Conservation (phyloP, 805 yeast species). For the Lipomyces japonicus region DNA sequence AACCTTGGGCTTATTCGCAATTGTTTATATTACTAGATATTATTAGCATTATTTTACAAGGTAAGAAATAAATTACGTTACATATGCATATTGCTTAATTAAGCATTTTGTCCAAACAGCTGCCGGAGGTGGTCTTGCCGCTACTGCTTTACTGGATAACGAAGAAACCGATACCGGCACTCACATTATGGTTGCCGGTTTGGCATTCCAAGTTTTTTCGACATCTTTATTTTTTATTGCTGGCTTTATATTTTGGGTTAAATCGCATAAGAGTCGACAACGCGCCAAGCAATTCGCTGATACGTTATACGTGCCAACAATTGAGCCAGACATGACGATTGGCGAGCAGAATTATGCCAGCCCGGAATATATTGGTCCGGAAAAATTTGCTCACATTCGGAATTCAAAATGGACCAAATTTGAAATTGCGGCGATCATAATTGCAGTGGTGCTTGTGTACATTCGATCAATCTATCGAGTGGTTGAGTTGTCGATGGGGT, state of each 20-base stretch:
- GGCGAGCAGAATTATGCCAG: neutral
- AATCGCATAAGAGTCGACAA: neutral
- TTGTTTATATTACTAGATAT: slow-evolving; percentile 66
- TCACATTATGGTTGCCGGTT: slow-evolving; percentile 70
- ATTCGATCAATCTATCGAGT: slow-evolving; percentile 67
- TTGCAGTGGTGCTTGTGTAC: slow-evolving; percentile 45
- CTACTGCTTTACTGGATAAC: slow-evolving; percentile 40
- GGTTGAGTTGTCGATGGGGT: slow-evolving; percentile 61
- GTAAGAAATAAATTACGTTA: neutral
- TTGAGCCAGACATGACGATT: neutral
- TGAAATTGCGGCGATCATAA: neutral
- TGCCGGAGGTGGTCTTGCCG: slow-evolving; percentile 69
- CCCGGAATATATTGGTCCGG: slow-evolving; percentile 2
- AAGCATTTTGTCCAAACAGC: neutral
- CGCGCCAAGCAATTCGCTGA: neutral
- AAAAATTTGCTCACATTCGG: slow-evolving; percentile 12
- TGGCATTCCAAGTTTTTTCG: slow-evolving; percentile 69
- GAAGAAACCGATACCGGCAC: slow-evolving; percentile 47
- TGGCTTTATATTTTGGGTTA: neutral
- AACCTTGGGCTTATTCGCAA: slow-evolving; percentile 59
- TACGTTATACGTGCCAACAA: neutral
- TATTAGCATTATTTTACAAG: slow-evolving; percentile 58
- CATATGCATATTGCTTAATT: neutral
- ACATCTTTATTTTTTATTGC: slow-evolving; percentile 54
- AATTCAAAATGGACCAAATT: neutral